These are phyloP conservation scores for Moniliophthora roreri DNA, from an alignment of 1,284 basidiomycete species.

Conservation along the genomic window DNA sequence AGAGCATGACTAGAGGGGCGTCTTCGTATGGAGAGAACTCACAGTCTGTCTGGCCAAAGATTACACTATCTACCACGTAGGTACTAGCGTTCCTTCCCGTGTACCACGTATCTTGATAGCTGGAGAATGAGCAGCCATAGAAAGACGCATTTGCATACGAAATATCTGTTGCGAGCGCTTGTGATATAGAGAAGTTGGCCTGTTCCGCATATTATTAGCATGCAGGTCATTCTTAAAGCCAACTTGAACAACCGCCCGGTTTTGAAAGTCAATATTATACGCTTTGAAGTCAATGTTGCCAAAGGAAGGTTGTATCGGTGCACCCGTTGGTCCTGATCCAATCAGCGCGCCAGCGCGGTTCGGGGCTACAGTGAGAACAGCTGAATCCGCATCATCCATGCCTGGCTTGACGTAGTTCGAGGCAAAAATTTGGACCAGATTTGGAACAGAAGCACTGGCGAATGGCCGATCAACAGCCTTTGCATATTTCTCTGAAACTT, in stretches of 20 bases:
- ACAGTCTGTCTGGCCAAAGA: constrained; percentile 68
- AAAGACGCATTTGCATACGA: constrained; percentile 67
- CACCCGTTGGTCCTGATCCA: constrained; percentile 55
- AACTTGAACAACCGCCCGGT: constrained; percentile 51
- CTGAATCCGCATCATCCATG: constrained; percentile 53
- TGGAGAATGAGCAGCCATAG: constrained; percentile 63
- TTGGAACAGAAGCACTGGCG: constrained; percentile 37
- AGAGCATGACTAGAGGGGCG: background rate
- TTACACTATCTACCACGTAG: constrained; percentile 59
- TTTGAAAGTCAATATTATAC: constrained; percentile 70
- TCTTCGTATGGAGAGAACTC: constrained; percentile 19
- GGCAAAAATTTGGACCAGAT: constrained; percentile 57
- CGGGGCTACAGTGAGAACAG: constrained; percentile 53
- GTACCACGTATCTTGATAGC: constrained; percentile 70
- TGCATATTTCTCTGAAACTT: constrained; percentile 37
- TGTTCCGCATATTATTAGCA: constrained; percentile 20
- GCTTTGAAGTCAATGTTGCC: constrained; percentile 60
- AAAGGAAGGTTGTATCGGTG: constrained; percentile 52
- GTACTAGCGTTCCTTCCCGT: constrained; percentile 60
- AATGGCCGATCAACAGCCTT: constrained; percentile 30
- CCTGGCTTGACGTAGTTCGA: constrained; percentile 40
- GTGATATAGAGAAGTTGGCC: constrained; percentile 59
- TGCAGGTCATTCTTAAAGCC: background rate
- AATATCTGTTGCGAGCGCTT: constrained; percentile 59
- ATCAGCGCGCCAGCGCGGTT: constrained; percentile 49